A percentile compares a stretch with the other conserved stretches of the same genome.
Conservation (phyloP, 345 rosid species). For the Aethionema arabicum region DNA sequence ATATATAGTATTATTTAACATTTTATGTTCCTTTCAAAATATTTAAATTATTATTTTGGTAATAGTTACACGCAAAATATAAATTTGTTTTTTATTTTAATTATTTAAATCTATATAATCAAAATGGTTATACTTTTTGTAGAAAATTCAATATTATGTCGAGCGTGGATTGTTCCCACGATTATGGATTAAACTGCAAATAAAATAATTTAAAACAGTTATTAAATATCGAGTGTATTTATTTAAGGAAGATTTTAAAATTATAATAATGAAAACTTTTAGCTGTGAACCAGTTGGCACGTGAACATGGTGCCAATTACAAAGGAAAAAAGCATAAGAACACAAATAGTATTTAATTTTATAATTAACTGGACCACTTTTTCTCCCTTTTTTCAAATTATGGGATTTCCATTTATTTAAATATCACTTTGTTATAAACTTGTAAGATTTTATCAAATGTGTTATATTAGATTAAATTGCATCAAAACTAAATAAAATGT, state of each 20-base stretch:
- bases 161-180: conserved; percentile 41
- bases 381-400: conserved; percentile 3
- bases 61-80: conserved; percentile 25
- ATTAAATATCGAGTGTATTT: conserved; percentile 3
- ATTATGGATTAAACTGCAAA: conserved; percentile 18
- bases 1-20: conserved; percentile 8
- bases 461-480: too few relatives aligned
- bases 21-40: conserved; percentile 34
- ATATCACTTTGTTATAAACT: conserved; percentile 3
- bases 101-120: background rate
- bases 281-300: conserved; percentile 52
- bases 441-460: too few relatives aligned
- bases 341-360: conserved; percentile 13
- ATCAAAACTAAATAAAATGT: too few relatives aligned
- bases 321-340: conserved; percentile 14
- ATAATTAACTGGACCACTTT: conserved; percentile 33
- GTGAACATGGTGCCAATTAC: conserved; percentile 37
- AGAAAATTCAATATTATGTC: conserved; percentile 1
- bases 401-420: conserved; percentile 19
- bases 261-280: conserved; percentile 30
- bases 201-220: background rate
- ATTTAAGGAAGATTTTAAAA: background rate
- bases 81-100: background rate
- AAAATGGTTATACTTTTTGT: background rate
- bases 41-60: conserved; percentile 24